These are phyloP conservation scores for Boletus vermiculosoides DNA, from an alignment of 768 basidiomycete species.

Conservation along the genomic window DNA sequence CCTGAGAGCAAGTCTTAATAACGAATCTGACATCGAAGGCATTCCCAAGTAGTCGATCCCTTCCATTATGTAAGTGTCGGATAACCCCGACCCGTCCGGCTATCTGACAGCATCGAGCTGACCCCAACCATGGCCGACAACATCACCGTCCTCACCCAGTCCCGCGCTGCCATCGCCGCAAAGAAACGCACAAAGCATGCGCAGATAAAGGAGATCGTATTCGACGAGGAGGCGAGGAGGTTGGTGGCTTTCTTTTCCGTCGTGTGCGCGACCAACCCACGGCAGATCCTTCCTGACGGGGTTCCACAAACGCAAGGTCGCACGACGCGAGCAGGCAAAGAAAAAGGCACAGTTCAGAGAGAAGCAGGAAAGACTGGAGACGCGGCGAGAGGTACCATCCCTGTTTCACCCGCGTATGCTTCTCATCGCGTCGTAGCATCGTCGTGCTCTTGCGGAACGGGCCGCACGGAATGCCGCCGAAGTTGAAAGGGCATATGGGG, in stretches of 20 bases:
- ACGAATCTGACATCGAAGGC: constrained; percentile 26
- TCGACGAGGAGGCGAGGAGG: constrained; percentile 86
- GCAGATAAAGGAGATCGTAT: constrained; percentile 78
- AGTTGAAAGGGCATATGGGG: constrained; percentile 74
- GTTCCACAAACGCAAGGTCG: constrained; percentile 89
- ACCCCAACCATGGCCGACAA: constrained; percentile 33
- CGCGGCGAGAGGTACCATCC: constrained; percentile 69
- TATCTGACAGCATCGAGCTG: not conserved
- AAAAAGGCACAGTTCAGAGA: constrained; percentile 74
- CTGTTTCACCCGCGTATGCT: constrained; percentile 5
- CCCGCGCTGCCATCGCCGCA: constrained; percentile 60
- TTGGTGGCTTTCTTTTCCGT: constrained; percentile 30
- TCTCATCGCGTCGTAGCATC: constrained; percentile 51
- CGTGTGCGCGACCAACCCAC: constrained; percentile 14
- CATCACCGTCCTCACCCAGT: constrained; percentile 58
- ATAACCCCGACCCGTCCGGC: constrained; percentile 12
- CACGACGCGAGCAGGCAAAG: constrained; percentile 74
- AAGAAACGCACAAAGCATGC: constrained; percentile 64
- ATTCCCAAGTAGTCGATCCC: constrained; percentile 29
- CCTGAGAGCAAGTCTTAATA: constrained; percentile 38
- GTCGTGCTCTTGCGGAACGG: constrained; percentile 72
- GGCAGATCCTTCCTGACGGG: constrained; percentile 87
- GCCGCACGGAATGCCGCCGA: constrained; percentile 74
- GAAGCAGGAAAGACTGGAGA: constrained; percentile 70
- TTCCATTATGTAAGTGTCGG: constrained; percentile 27